phyloP scores from a whole-genome alignment of 2,329 filamentous ascomycete species.

The Diplodia corticola region DNA sequence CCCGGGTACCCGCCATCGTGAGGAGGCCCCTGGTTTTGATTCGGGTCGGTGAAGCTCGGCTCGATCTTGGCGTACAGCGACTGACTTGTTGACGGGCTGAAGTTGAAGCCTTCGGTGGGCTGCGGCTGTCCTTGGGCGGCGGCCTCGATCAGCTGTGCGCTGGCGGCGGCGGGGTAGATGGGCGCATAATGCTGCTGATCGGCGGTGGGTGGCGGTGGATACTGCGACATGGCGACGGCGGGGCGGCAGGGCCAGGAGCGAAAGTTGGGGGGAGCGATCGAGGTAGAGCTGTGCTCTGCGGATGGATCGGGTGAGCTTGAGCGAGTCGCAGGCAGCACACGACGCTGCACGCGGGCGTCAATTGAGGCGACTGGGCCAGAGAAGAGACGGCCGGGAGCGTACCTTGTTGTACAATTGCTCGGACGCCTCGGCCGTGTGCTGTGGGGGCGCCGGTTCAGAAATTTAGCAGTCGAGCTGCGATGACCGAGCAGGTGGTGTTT shows the following conservation, averaged over 20 bases:
- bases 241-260: background rate
- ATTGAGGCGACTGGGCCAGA: constrained; percentile 1
- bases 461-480: constrained; percentile 18
- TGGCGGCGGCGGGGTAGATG: constrained; percentile 34
- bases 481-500: background rate
- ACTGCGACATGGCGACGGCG: constrained; percentile 26
- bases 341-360: background rate
- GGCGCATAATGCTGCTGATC: constrained; percentile 38
- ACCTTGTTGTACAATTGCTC: constrained; percentile 5
- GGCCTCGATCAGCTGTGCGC: constrained; percentile 26
- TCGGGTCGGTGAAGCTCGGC: constrained; percentile 23
- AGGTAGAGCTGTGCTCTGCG: background rate
- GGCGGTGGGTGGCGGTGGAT: constrained; percentile 30
- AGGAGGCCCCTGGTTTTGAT: constrained; percentile 4
- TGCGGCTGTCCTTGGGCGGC: constrained; percentile 18
- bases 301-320: constrained; percentile 19
- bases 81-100: constrained; percentile 17
- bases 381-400: background rate
- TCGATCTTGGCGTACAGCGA: constrained; percentile 27
- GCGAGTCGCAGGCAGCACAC: background rate
- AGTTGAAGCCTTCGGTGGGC: constrained; percentile 24
- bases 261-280: background rate
- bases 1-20: constrained; percentile 21
- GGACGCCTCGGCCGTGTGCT: constrained; percentile 9
- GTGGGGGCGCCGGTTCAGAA: constrained; percentile 18